Conservation (phyloP, 441 rosid species). For the Euphorbia corollata region DNA sequence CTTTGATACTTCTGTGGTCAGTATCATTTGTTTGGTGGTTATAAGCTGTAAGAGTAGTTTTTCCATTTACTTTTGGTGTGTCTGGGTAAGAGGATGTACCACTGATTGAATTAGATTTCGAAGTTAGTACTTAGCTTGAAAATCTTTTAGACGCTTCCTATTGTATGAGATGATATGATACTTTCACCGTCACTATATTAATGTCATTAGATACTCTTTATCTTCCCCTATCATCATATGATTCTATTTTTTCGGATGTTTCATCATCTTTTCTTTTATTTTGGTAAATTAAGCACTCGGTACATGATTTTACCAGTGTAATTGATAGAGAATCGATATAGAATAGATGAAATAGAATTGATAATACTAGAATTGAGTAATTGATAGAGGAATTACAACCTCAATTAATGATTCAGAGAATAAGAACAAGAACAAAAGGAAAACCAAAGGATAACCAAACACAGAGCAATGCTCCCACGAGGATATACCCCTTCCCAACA, state of each 20-base stretch:
- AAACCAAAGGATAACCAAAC: too few relatives aligned
- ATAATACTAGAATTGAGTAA: too few relatives aligned
- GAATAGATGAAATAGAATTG: too few relatives aligned
- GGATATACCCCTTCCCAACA: too few relatives aligned
- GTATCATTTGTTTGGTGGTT: not conserved
- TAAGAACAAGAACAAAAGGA: too few relatives aligned
- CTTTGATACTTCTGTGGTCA: not conserved
- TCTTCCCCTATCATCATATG: not conserved
- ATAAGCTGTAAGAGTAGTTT: not conserved
- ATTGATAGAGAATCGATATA: not conserved
- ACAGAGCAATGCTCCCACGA: too few relatives aligned
- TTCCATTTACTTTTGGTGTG: not conserved
- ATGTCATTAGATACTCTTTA: too few relatives aligned
- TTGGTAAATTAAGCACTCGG: too few relatives aligned
- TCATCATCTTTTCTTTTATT: too few relatives aligned
- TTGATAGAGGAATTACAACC: too few relatives aligned
- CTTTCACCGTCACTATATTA: not conserved
- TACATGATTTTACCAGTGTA: not conserved
- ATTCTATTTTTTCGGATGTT: not conserved
- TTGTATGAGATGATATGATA: not conserved
- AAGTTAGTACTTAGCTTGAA: not conserved
- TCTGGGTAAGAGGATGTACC: too few relatives aligned
- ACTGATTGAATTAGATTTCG: not conserved
- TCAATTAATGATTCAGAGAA: too few relatives aligned
- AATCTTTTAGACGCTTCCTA: not conserved